Conservation (phyloP, 2,329 filamentous ascomycete genomes). For the Alternaria novae-zelandiae region DNA sequence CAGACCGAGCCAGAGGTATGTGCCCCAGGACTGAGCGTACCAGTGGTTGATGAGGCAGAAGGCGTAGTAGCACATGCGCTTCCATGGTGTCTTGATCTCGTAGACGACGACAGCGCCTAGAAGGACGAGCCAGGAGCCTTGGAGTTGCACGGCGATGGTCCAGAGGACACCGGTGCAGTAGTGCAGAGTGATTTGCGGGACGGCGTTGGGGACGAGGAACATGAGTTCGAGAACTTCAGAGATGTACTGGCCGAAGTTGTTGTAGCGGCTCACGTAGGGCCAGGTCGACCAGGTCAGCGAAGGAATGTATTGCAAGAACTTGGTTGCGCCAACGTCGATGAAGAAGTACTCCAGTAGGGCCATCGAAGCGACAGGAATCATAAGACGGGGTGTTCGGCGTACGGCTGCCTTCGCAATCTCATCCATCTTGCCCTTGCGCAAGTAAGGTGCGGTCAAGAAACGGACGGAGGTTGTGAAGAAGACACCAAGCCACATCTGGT, state of each 20-base stretch:
- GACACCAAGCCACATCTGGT: slow-evolving; percentile 57
- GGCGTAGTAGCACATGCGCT: slow-evolving; percentile 54
- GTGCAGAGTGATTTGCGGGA: slow-evolving; percentile 56
- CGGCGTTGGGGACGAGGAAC: slow-evolving; percentile 57
- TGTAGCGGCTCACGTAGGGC: slow-evolving; percentile 53
- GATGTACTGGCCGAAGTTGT: slow-evolving; percentile 53
- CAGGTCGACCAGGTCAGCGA: slow-evolving; percentile 57
- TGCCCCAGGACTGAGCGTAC: slow-evolving; percentile 57
- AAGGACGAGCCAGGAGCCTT: slow-evolving; percentile 55
- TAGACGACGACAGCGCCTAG: slow-evolving; percentile 52
- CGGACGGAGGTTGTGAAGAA: slow-evolving; percentile 58
- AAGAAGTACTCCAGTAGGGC: slow-evolving; percentile 57
- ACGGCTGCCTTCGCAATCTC: slow-evolving; percentile 55
- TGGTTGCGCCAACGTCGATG: slow-evolving; percentile 53
- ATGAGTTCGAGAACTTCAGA: slow-evolving; percentile 54
- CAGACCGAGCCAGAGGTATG: slow-evolving; percentile 55
- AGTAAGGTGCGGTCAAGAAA: slow-evolving; percentile 53
- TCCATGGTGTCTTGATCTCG: slow-evolving; percentile 55
- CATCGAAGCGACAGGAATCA: slow-evolving; percentile 55
- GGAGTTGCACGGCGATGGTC: slow-evolving; percentile 58
- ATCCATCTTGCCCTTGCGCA: slow-evolving; percentile 52
- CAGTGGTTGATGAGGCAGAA: slow-evolving; percentile 54
- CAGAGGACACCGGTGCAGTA: slow-evolving; percentile 59
- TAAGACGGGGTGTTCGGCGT: slow-evolving; percentile 53
- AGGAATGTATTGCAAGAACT: slow-evolving; percentile 54